A percentile compares a stretch with the other conserved stretches of the same genome.
These are phyloP conservation scores for Salisapilia sapeloensis DNA, from an alignment of 352 stramenopile genomes.

Conservation along the genomic window DNA sequence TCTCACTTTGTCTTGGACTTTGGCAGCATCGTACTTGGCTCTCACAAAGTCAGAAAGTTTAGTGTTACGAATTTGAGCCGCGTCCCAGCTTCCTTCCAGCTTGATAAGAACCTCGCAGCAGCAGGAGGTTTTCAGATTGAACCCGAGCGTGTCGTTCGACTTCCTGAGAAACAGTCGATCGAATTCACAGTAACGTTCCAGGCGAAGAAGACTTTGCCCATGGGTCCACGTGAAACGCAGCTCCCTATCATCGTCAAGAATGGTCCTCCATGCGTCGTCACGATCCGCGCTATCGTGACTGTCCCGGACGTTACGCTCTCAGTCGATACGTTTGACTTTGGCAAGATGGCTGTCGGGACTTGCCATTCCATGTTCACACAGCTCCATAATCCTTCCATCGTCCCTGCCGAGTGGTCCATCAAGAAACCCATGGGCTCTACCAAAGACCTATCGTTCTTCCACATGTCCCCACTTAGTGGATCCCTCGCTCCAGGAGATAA, in stretches of 20 bases:
- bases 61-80: constrained; percentile 83
- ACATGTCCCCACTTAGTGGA: constrained; percentile 51
- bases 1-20: constrained; percentile 89
- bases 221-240: constrained; percentile 62
- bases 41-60: constrained; percentile 86
- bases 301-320: constrained; percentile 82
- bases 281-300: constrained; percentile 80
- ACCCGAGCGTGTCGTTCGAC: constrained; percentile 84
- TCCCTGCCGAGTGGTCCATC: constrained; percentile 82
- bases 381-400: constrained; percentile 80
- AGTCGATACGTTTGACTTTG: constrained; percentile 80
- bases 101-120: constrained; percentile 86
- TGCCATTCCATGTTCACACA: constrained; percentile 81
- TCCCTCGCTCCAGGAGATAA: constrained; percentile 55
- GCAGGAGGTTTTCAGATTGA: constrained; percentile 84
- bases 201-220: constrained; percentile 64
- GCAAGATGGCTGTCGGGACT: constrained; percentile 75
- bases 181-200: constrained; percentile 87
- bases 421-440: constrained; percentile 79
- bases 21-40: constrained; percentile 85
- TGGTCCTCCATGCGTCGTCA: constrained; percentile 70
- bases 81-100: constrained; percentile 71
- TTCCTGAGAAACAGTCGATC: constrained; percentile 78
- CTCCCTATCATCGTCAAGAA: constrained; percentile 84
- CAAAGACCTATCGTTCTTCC: constrained; percentile 69